Percentiles rank a stretch among this genome's conserved stretches.
Conservation (phyloP, 768 basidiomycete species). For the Pleurotus pulmonarius region DNA sequence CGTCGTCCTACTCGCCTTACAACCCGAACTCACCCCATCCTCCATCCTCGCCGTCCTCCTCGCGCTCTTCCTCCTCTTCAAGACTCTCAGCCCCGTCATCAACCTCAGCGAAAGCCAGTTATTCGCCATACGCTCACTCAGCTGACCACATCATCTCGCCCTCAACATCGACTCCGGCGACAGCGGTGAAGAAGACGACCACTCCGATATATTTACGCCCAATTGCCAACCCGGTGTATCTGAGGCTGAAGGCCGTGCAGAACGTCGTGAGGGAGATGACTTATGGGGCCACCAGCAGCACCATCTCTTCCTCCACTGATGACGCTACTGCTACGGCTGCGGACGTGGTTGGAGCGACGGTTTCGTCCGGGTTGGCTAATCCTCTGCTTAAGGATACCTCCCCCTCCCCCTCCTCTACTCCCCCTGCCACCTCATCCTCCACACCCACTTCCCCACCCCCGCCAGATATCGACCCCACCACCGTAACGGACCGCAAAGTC, state of each 20-base stretch:
- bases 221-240: slow-evolving; percentile 55
- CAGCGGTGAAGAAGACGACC: not conserved
- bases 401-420: not conserved
- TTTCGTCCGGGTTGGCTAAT: too few relatives aligned
- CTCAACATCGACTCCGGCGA: not conserved
- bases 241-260: slow-evolving; percentile 59
- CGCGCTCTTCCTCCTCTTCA: not conserved
- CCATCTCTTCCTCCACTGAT: too few relatives aligned
- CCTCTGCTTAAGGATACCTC: not conserved
- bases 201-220: slow-evolving; percentile 32
- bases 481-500: not conserved
- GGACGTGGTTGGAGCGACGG: too few relatives aligned
- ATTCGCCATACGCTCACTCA: slow-evolving; percentile 3
- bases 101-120: not conserved
- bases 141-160: not conserved
- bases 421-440: not conserved
- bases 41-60: not conserved
- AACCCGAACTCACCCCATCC: too few relatives aligned
- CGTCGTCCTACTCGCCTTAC: too few relatives aligned
- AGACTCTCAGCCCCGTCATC: too few relatives aligned
- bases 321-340: too few relatives aligned
- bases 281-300: slow-evolving; percentile 29
- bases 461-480: not conserved
- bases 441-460: not conserved
- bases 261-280: slow-evolving; percentile 47